Evolutionary conservation across 1,139 yeast species (phyloP).

Genomic region (Arxiozyma bovina): DNA sequence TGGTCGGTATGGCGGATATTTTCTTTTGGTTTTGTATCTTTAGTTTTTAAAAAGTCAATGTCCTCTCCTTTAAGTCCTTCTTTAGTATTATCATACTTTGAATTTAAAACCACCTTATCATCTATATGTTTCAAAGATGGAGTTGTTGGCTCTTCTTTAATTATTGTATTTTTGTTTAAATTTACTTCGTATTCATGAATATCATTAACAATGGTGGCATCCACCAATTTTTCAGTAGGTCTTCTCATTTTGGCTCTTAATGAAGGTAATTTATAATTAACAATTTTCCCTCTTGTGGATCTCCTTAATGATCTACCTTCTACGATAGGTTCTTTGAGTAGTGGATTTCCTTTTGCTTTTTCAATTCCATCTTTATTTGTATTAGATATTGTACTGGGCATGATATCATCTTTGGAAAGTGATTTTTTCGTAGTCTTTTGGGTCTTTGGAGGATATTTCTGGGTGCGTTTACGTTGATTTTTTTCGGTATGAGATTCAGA

Average conservation of each 20-base stretch:
- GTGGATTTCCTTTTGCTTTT: background rate
- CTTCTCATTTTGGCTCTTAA: constrained; percentile 63
- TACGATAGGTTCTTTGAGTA: background rate
- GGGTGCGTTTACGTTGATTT: constrained; percentile 23
- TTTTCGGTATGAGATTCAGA: constrained; percentile 6
- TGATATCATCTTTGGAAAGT: constrained; percentile 30
- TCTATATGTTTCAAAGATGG: background rate
- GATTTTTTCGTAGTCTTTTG: constrained; percentile 28
- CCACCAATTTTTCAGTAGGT: constrained; percentile 49
- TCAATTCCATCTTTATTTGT: background rate
- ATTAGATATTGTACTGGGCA: constrained; percentile 23
- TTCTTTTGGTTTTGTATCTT: background rate
- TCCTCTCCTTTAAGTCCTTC: too few species aligned
- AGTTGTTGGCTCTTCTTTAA: background rate
- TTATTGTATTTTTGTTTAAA: constrained; percentile 1
- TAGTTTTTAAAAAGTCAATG: too few species aligned
- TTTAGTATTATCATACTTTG: background rate
- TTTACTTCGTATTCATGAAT: constrained; percentile 29
- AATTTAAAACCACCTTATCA: too few species aligned
- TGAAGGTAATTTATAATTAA: constrained; percentile 64
- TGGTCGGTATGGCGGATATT: background rate
- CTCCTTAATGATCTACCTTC: constrained; percentile 14
- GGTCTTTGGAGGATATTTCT: constrained; percentile 27
- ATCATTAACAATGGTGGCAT: constrained; percentile 38
- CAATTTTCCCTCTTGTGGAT: constrained; percentile 43